A percentile compares a stretch with the other conserved stretches of the same genome.
phyloP scores from a whole-genome alignment of 768 basidiomycete genomes.

The Russula sp. region DNA sequence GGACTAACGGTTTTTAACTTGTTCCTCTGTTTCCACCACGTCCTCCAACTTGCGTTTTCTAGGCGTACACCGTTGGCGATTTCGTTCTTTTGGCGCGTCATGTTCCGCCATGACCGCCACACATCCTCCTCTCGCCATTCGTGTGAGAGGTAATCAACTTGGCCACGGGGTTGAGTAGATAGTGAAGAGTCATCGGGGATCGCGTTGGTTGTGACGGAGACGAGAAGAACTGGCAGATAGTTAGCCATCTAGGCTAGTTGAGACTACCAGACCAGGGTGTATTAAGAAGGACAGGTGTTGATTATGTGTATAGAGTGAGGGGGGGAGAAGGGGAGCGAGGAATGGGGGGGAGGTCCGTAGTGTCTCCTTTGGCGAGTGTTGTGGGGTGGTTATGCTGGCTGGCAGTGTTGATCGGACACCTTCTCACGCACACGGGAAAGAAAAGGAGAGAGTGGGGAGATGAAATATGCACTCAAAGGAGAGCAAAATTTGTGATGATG shows the following conservation, averaged over 20 bases:
- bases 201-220: slow-evolving; percentile 51
- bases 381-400: neutral
- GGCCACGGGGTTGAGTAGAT: slow-evolving; percentile 79
- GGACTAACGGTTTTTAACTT: slow-evolving; percentile 92
- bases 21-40: slow-evolving; percentile 99
- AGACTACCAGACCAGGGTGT: neutral
- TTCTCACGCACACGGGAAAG: neutral
- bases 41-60: slow-evolving; percentile 98
- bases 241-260: slow-evolving; percentile 44
- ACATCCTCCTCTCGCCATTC: slow-evolving; percentile 98
- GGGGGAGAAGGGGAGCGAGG: neutral
- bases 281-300: neutral
- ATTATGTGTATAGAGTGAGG: neutral
- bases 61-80: slow-evolving; percentile 91
- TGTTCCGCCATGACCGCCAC: slow-evolving; percentile 96
- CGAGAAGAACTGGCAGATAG: slow-evolving; percentile 65
- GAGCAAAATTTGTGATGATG: neutral
- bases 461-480: neutral
- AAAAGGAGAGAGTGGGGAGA: neutral
- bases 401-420: neutral
- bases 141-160: slow-evolving; percentile 98
- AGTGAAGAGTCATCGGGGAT: slow-evolving; percentile 69
- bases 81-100: slow-evolving; percentile 98
- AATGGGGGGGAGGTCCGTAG: neutral
- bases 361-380: slow-evolving; percentile 3